Conservation (phyloP, 2,329 filamentous ascomycete genomes). For the Fusarium sp. region DNA sequence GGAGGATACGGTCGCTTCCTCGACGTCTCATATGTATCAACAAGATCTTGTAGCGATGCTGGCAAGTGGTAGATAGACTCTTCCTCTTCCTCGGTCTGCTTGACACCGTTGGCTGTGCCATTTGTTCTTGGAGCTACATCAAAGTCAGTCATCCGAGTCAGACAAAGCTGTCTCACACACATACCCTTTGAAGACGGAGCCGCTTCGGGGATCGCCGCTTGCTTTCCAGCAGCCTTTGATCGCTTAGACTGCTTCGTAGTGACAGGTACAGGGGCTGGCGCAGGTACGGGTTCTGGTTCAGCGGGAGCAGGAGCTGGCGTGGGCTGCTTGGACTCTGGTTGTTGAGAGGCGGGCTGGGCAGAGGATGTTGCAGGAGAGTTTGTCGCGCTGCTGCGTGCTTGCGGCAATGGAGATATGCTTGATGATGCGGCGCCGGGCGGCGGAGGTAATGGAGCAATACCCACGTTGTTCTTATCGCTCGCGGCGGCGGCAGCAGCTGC, state of each 20-base stretch:
- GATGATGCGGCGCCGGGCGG: constrained; percentile 74
- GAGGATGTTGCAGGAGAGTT: constrained; percentile 65
- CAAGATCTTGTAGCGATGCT: constrained; percentile 85
- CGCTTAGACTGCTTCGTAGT: constrained; percentile 53
- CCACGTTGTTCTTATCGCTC: constrained; percentile 87
- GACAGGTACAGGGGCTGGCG: constrained; percentile 44
- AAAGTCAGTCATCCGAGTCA: constrained; percentile 19
- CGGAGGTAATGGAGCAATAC: constrained; percentile 92
- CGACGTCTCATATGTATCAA: constrained; percentile 89
- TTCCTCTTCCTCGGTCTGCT: constrained; percentile 64
- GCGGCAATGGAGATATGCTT: constrained; percentile 63
- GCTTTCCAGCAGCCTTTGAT: constrained; percentile 60
- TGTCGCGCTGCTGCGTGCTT: constrained; percentile 66
- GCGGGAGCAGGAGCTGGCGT: constrained; percentile 47
- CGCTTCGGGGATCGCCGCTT: constrained; percentile 56
- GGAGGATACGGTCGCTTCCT: constrained; percentile 75
- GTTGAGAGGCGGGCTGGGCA: constrained; percentile 60
- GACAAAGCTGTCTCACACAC: neutral
- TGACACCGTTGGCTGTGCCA: constrained; percentile 65
- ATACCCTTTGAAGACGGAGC: constrained; percentile 61
- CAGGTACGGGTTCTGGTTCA: constrained; percentile 32
- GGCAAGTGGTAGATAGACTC: constrained; percentile 96
- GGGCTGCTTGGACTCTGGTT: constrained; percentile 52
- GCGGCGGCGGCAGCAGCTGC: constrained; percentile 94
- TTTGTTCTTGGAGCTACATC: constrained; percentile 60